Percentiles rank a stretch among this genome's conserved stretches.
These are phyloP conservation scores for Pecoramyces ruminantium DNA, from an alignment of 192 early-diverging fungal species.

Conservation along the genomic window DNA sequence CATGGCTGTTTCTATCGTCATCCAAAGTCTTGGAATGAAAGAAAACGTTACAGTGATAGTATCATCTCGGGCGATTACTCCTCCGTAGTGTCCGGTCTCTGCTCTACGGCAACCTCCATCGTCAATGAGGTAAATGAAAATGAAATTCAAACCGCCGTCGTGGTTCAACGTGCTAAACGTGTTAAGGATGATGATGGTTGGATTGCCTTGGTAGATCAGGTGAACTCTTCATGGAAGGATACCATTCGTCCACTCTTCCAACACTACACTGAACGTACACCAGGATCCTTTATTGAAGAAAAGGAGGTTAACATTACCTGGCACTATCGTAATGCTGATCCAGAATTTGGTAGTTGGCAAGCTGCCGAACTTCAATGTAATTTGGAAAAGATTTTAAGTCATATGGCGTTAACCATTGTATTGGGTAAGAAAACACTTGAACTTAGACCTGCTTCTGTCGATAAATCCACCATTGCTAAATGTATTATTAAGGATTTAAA, in stretches of 20 bases:
- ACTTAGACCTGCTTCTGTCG: constrained; percentile 77
- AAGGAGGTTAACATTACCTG: constrained; percentile 98
- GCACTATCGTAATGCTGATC: constrained; percentile 91
- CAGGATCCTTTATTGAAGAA: constrained; percentile 92
- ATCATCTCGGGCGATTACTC: background rate
- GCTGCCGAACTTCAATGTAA: constrained; percentile 95
- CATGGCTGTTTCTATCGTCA: constrained; percentile 98
- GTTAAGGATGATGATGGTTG: constrained; percentile 54
- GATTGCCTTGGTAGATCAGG: constrained; percentile 73
- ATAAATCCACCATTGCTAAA: constrained; percentile 77
- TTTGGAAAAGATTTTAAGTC: constrained; percentile 82
- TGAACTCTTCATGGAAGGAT: constrained; percentile 79
- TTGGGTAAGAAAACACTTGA: constrained; percentile 94
- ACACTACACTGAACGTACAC: constrained; percentile 95
- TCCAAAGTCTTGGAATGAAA: constrained; percentile 22
- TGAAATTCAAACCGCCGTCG: constrained; percentile 1
- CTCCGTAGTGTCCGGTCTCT: constrained; percentile 1
- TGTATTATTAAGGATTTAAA: constrained; percentile 70
- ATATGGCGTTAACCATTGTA: constrained; percentile 88
- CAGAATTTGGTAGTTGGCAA: constrained; percentile 55
- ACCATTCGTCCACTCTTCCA: constrained; percentile 87
- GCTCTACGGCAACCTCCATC: constrained; percentile 5
- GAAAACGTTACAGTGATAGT: background rate
- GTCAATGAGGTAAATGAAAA: constrained; percentile 7
- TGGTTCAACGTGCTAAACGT: background rate